Percentiles rank a stretch among this genome's conserved stretches.
These are phyloP conservation scores for Penicillium crustosum DNA, from an alignment of 2,329 filamentous ascomycete species.

Conservation along the genomic window DNA sequence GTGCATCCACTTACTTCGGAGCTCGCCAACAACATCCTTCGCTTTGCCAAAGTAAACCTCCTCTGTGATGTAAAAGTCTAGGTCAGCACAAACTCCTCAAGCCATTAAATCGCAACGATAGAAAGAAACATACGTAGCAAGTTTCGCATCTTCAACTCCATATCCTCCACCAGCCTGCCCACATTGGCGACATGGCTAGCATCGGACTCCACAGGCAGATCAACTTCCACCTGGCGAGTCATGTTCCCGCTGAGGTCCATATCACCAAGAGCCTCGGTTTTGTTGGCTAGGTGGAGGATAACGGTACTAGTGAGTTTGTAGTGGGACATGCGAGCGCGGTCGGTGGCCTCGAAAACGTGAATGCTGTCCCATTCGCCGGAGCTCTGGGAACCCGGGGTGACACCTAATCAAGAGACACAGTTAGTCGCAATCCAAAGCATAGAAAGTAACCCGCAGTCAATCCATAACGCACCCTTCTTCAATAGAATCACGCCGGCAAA, in stretches of 20 bases:
- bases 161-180: slow-evolving; percentile 91
- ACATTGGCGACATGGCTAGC: slow-evolving; percentile 95
- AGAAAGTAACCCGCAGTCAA: not conserved
- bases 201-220: slow-evolving; percentile 85
- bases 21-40: slow-evolving; percentile 94
- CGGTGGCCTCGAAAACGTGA: slow-evolving; percentile 95
- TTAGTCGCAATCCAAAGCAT: slow-evolving; percentile 9
- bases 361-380: slow-evolving; percentile 96
- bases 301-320: slow-evolving; percentile 98
- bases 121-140: slow-evolving; percentile 60
- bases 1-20: slow-evolving; percentile 64
- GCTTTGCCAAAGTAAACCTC: slow-evolving; percentile 99
- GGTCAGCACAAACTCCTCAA: slow-evolving; percentile 18
- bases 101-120: not conserved
- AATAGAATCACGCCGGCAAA: slow-evolving; percentile 94
- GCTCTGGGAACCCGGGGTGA: slow-evolving; percentile 65
- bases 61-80: slow-evolving; percentile 48
- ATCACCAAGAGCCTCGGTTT: slow-evolving; percentile 67
- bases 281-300: slow-evolving; percentile 79
- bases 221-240: slow-evolving; percentile 93
- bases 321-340: slow-evolving; percentile 85
- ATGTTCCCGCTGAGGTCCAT: slow-evolving; percentile 96
- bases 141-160: slow-evolving; percentile 99
- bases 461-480: slow-evolving; percentile 73
- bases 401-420: slow-evolving; percentile 47